Evolutionary conservation across 495 filamentous ascomycete species (phyloP), one percentile per base, ranked within the genome.

Genomic region (Amniculicola lignicola): DNA sequence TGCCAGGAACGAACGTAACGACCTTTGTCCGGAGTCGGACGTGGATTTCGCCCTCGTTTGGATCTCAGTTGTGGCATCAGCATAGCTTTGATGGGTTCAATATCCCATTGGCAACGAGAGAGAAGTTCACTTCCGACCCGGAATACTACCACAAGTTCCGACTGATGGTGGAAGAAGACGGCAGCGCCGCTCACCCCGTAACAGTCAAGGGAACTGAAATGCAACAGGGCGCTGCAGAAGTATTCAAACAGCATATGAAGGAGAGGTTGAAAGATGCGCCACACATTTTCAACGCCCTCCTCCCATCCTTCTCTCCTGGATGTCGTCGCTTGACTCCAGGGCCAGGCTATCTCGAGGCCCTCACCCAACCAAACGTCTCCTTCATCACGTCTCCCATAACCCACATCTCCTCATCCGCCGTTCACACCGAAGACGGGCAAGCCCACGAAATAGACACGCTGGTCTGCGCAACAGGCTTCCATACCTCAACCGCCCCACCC

Each of bases 381-480:
- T 70, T 66, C 48, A 57, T 65, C 44, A 57, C 61, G 1, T 43
- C 59, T 18, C 48, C 49, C 3, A 72, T 72, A 23, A 23, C 52
- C 1, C 18, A 47, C 0, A 65, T 72, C n/a, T 51, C 57, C 21
- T 41, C 51, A 3, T 43, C 46, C 14, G 66, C 62, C 5, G 40
- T 72, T 10, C 63, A 61, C 19, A 70, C 68, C 0, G 24, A 36
- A 4, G 67, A 72, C 39, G 67, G 66, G 36, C 54, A 56, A 36
- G 46, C 66, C 2, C 62, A 69, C 44, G 55, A 64, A 24, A 57
- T 70, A 19, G 69, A 72, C 54, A 52, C 61, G 11, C 55, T 72
- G 14, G 62, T 68, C 48, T 70, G 67, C 60, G 66, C 67, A 4
- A 70, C 67, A 15, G 69, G 69, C 43, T 72, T 72, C 62, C 63